Evolutionary conservation across 2,329 filamentous ascomycete genomes (phyloP).

Genomic region (Seiridium cupressi): DNA sequence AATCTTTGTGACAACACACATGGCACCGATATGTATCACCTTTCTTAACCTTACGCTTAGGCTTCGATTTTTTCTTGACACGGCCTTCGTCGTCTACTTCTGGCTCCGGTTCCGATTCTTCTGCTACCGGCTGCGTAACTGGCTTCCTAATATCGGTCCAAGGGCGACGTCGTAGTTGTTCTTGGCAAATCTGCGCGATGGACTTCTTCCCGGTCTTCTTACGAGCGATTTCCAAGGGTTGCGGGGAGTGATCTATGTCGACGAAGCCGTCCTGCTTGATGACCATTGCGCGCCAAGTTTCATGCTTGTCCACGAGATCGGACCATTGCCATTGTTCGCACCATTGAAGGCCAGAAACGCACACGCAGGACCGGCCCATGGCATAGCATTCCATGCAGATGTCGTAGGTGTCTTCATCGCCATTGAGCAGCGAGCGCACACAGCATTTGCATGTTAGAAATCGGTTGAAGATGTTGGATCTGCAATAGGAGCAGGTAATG

Average conservation of each 20-base stretch:
- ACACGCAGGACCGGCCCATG: slow-evolving; percentile 93
- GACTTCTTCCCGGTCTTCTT: slow-evolving; percentile 71
- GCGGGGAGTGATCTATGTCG: slow-evolving; percentile 64
- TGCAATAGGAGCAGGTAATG: slow-evolving; percentile 92
- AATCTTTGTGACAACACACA: slow-evolving; percentile 77
- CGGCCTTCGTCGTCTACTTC: slow-evolving; percentile 65
- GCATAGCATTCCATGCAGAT: slow-evolving; percentile 97
- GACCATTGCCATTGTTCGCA: slow-evolving; percentile 91
- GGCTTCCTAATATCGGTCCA: slow-evolving; percentile 78
- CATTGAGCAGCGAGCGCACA: slow-evolving; percentile 62
- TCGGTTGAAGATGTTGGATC: slow-evolving; percentile 94
- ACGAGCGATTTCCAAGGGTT: slow-evolving; percentile 68
- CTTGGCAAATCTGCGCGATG: slow-evolving; percentile 89
- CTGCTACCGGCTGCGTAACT: slow-evolving; percentile 23
- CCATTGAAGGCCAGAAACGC: slow-evolving; percentile 83
- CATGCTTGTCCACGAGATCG: slow-evolving; percentile 74
- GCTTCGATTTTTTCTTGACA: slow-evolving; percentile 64
- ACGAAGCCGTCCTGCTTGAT: slow-evolving; percentile 69
- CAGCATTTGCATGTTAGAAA: slow-evolving; percentile 92
- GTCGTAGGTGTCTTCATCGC: slow-evolving; percentile 83
- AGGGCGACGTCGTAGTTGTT: slow-evolving; percentile 75
- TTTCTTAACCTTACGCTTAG: slow-evolving; percentile 51
- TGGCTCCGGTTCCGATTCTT: slow-evolving; percentile 36
- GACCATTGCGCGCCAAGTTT: slow-evolving; percentile 77
- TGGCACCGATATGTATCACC: slow-evolving; percentile 68